Evolutionary conservation across 495 filamentous ascomycete genomes (phyloP), one percentile per base, ranked within the genome.

Genomic region (Diplogelasinospora grovesii): DNA sequence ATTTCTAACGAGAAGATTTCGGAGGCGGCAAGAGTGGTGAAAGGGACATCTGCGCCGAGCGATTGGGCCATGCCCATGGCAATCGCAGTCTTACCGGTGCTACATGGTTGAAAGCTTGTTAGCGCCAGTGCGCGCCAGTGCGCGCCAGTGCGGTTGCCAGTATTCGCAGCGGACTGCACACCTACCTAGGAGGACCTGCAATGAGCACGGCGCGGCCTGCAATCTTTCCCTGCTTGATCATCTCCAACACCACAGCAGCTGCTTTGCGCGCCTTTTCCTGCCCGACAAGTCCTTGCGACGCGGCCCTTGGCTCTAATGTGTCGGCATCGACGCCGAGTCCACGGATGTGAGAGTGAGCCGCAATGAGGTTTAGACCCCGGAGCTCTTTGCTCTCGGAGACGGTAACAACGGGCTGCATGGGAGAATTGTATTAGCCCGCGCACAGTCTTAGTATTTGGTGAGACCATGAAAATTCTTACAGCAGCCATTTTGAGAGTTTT

Each of bases 41-140:
- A 99, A 18, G 92, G 92, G 4, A 94, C 87, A 63, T 99, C 92
- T 1, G 85, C 57, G 21, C 92, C 92, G 22, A 99, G 75, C 11
- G 89, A 90, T 53, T 97, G 92, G 14, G 90, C 83, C 90, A 99
- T 96, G 26, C 89, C 92, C 85, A 97, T 96, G 21, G 93, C 92
- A 54, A 99, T 93, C 23, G 92, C 92, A 1, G 92, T 97, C 70
- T 99, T 99, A 36, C 92, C 92, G 20, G 92, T 99, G 65, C 92
- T 78, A 18, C 13, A 34, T 2, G 22, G 1, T 3, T 8, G 36
- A 11, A 3, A n/a, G 11, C n/a, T n/a, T n/a, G n/a, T n/a, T n/a
- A n/a, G n/a, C n/a, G n/a, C n/a, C n/a, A n/a, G n/a, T n/a, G n/a
- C n/a, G n/a, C n/a, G n/a, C n/a, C n/a, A n/a, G n/a, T n/a, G n/a